These are phyloP conservation scores for Fusarium chaquense DNA, from an alignment of 2,329 filamentous ascomycete species.

Conservation along the genomic window DNA sequence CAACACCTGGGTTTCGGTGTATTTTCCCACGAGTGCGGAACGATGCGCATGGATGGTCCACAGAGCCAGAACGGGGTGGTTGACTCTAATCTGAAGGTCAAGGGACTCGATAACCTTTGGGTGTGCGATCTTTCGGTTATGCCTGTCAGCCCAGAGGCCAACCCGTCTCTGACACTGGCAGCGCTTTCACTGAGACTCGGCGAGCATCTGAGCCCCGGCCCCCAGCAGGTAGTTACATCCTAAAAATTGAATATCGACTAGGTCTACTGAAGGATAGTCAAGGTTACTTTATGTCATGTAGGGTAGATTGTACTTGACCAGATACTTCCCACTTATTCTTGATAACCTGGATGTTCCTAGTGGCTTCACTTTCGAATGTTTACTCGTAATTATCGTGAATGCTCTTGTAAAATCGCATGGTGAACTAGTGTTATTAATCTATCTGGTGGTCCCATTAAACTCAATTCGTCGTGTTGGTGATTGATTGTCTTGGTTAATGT, in stretches of 20 bases:
- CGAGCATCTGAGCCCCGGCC: constrained; percentile 9
- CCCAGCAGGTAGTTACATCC: fast-evolving
- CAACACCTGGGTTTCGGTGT: constrained; percentile 36
- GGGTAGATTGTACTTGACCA: not conserved
- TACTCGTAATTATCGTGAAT: too few relatives aligned
- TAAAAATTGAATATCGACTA: too few relatives aligned
- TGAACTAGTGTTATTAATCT: too few relatives aligned
- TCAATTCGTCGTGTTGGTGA: too few relatives aligned
- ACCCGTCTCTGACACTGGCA: constrained; percentile 26
- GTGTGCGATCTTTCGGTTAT: constrained; percentile 33
- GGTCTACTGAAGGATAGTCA: too few relatives aligned
- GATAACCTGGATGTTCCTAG: too few relatives aligned
- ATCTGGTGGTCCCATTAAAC: too few relatives aligned
- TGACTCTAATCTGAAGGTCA: constrained; percentile 18
- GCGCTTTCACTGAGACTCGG: constrained; percentile 29
- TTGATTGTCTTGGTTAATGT: too few relatives aligned
- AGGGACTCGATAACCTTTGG: constrained; percentile 29
- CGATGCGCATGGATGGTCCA: constrained; percentile 35
- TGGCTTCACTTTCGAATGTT: too few relatives aligned
- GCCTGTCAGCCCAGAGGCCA: constrained; percentile 33
- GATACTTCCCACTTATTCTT: too few relatives aligned
- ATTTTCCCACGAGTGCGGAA: constrained; percentile 36
- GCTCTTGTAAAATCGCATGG: too few relatives aligned
- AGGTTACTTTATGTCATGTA: not conserved
- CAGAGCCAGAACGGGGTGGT: constrained; percentile 6